Evolutionary conservation across 2,329 filamentous ascomycete genomes (phyloP), one percentile per base, ranked within the genome.

Genomic region (Calonectria pseudoreteaudii): DNA sequence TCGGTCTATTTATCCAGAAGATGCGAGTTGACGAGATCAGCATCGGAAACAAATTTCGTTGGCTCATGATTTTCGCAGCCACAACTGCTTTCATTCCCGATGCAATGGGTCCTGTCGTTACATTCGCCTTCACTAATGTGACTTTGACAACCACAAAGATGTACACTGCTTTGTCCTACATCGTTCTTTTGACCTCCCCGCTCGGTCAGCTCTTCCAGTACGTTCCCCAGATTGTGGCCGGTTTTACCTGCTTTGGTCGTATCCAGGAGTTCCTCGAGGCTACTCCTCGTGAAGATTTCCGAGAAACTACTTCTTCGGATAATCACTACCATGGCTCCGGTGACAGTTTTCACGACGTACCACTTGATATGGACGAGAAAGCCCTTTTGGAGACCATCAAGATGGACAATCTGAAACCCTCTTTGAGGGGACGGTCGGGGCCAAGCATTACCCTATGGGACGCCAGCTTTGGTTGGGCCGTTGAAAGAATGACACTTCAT

Each of bases 181-280:
- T 86, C 9, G 66, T 80, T 2, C 78, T 86, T 0, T 70, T 86
- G 3, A 76, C 81, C 2, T 71, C 71, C 2, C 84, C 84, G 0
- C 72, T 86, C 0, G 64, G 69, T 2, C 49, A 68, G 5, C 38
- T 85, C 0, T 80, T 85, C 16, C 80, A 84, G 31, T 71, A 72
- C 3, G 68, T 84, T 5, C 82, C 84, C 0, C n/a, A 28, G 1
- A 64, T 85, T 0, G 66, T 84, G 4, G 75, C 81, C 1, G 80
- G 77, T 0, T 62, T 85, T 9, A 75, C 80, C 2, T 84, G 83
- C 65, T 71, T 86, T 5, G 71, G 73, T 23, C 80, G 84, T 3
- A 82, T 86, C 13, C 84, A 85, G 58, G 71, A 74, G 0, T 85
- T 83, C 31, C 71, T 87, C 4, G 84, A 84, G 56, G 50, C 53